Evolutionary conservation across 2,329 filamentous ascomycete species (phyloP).

Genomic region (Stemphylium beticola): DNA sequence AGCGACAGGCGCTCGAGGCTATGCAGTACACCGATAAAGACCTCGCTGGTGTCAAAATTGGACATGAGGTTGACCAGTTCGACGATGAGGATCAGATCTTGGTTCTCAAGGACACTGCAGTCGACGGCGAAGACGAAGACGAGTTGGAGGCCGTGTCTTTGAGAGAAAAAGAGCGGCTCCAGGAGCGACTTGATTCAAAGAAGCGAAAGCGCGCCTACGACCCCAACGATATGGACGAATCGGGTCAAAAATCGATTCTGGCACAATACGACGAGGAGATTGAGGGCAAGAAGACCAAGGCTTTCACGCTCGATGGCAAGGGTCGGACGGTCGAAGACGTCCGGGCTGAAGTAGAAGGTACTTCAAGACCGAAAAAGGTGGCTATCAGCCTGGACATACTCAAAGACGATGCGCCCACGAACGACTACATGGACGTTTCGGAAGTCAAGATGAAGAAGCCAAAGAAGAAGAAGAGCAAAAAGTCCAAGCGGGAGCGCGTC

Average conservation of each 20-base stretch:
- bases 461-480: constrained; percentile 43
- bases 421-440: constrained; percentile 86
- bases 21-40: constrained; percentile 82
- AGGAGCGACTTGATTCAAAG: constrained; percentile 81
- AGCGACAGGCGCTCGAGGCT: constrained; percentile 65
- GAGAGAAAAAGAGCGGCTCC: constrained; percentile 72
- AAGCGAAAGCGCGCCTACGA: constrained; percentile 92
- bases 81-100: constrained; percentile 86
- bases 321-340: constrained; percentile 71
- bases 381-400: constrained; percentile 77
- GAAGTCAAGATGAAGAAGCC: constrained; percentile 85
- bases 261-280: constrained; percentile 97
- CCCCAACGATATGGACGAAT: constrained; percentile 73
- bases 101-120: constrained; percentile 90
- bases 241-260: constrained; percentile 71
- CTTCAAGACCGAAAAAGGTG: constrained; percentile 66
- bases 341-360: constrained; percentile 61
- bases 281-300: constrained; percentile 83
- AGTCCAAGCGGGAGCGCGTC: constrained; percentile 39
- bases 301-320: constrained; percentile 82
- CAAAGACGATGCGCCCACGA: constrained; percentile 69
- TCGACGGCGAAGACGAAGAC: constrained; percentile 83
- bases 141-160: constrained; percentile 82
- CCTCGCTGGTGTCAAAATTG: constrained; percentile 88
- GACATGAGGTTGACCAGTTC: constrained; percentile 82